Base-by-base conservation (phyloP, 2,329 filamentous ascomycete species). In the Lasiodiplodia theobromae region DNA sequence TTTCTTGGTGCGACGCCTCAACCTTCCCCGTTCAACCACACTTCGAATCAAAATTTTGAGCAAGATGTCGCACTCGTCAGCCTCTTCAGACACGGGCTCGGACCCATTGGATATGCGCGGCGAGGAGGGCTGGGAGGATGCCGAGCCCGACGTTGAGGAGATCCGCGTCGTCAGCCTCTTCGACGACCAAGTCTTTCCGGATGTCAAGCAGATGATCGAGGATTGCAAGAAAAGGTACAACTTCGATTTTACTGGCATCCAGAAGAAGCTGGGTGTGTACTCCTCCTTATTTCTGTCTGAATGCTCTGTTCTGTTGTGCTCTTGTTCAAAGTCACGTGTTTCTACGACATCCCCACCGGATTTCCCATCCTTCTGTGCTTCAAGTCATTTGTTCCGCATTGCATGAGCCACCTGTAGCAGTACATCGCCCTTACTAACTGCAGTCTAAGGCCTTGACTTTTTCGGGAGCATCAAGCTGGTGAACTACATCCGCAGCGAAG, bases 401-500 rank as follows among this genome's bases (percentile, higher is more conserved):
- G 40, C 40, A 18, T 44, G 16, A 44, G 2, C 40, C 18, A 18
- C 16, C 40, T n/a, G 0, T 40, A 25, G 8, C 7, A 34, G 31
- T 34, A 34, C 25, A 28, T 44, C 7, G 6, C 52, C 25, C 14
- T 28, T n/a, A 53, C 66, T 62, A 23, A 62, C 23, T 23, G 2
- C 18, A 16, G 14, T 16, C 18, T 14, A 51, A 83, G 82, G 73
- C 47, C 76, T 83, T 69, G 82, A 84, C 68, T 84, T 84, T 71
- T 81, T 81, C 68, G 73, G 71, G n/a, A 78, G 75, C 28, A 78
- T 84, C 68, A 83, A 82, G 69, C 74, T 84, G 14, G 76, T 86
- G 70, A 87, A 87, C 72, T 86, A 82, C 71, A 77, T 86, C 23
- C 81, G 85, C 31, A 72, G 76, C 53, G 77, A 82, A 65, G 79